Evolutionary conservation across 352 stramenopile species (phyloP), one percentile per base, ranked within the genome.

Genomic region (Pythium phragmitis): DNA sequence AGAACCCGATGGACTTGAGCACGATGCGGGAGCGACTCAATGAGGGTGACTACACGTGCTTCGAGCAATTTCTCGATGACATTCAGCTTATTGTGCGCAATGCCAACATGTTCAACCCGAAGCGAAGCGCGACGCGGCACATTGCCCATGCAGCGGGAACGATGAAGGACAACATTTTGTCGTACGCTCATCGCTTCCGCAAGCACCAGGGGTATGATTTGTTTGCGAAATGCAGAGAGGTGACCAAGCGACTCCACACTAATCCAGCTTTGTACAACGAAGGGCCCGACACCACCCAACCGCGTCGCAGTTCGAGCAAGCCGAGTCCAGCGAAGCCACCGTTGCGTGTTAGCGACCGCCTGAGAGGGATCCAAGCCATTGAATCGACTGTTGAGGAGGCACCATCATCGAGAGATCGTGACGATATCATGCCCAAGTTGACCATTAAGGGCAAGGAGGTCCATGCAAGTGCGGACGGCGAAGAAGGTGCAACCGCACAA

Each of bases 131-230:
- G 37, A 90, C 88, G 7, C 69, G 85, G 12, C 75, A 87, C 42
- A 92, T 96, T 52, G 87, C 85, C 5, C 85, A 92, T 54, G 80
- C 88, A 7, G 91, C 90, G 12, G 79, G 77, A 14, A 82, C 78
- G 14, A 96, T 97, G 88, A 85, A 93, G 48, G 91, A 97, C 63
- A 94, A 96, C 39, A 92, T 97, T 51, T 48, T 90, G 43, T 95
- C 85, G 23, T 96, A 90, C 62, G 83, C 85, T 16, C 83, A 97
- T 69, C 84, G 88, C 16, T 97, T 97, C 60, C 88, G 86, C 5
- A 80, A 87, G 23, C 80, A 88, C 21, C 80, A 96, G 55, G 88
- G 89, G 2, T 97, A 96, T 69, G 89, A 97, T 23, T 61, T 97
- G 13, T 96, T 97, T 63, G 81, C 80, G 11, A 93, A 93, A 51